Base-by-base conservation (phyloP, 331 rosid genomes). In the Erythrophleum ivorense region DNA sequence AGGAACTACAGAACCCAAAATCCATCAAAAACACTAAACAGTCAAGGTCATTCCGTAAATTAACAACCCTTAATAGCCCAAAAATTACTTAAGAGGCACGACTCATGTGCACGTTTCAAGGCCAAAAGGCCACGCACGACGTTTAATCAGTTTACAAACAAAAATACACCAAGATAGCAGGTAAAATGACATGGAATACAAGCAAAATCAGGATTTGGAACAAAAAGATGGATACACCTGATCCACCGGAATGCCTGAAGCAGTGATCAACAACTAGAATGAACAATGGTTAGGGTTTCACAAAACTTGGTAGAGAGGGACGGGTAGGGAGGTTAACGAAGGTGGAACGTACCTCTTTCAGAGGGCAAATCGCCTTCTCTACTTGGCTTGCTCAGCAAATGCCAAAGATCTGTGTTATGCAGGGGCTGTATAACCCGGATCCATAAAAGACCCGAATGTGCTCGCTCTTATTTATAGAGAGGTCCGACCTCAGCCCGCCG, bases 201-300 rank as follows among this genome's bases (percentile, higher is more conserved):
- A 24, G 66, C 3, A 66, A 49, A 24, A 53, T 15, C 29, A 52
- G 12, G 0, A 52, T 29, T 34, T 7, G 21, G 12, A 33, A 43
- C 64, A 52, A 18, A 21, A 33, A 52, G 46, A 16, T 40, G 73
- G 3, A 14, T 45, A 3, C 53, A 33, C 46, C 24, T 16, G 49
- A 29, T 59, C 31, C 38, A 7, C 36, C 2, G 3, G 4, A 21
- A 59, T 59, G 10, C 77, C 18, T n/a, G 11, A 41, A 4, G 64
- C 11, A 58, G 64, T 19, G 58, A 71, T 12, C 76, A 49, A 52
- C 13, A 5, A 54, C 41, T 48, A 33, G 60, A 48, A 13, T 49
- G 76, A 52, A 19, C 16, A 29, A 34, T 33, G 16, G 15, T 24
- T 73, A 73, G 77, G 77, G 77, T 53, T 73, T 73, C 62, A 33